Base-by-base conservation (phyloP, 2,329 filamentous ascomycete genomes). In the Sporothrix luriei region DNA sequence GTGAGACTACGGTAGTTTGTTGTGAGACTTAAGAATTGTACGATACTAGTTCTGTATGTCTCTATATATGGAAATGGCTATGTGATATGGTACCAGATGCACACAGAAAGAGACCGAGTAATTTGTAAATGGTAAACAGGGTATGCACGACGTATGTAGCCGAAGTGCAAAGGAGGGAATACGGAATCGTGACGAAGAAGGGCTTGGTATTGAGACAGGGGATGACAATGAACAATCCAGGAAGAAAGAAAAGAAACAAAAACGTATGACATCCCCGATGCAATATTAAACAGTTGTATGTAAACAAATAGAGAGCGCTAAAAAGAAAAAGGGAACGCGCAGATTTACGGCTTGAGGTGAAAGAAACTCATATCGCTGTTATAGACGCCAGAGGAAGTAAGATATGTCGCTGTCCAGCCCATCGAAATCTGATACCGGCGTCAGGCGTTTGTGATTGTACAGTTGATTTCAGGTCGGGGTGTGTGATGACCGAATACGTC, bases 231-330 rank as follows among this genome's bases (percentile, higher is more conserved):
- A 59, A n/a, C 29, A 16, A 43, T n/a, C 24, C 24, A 54, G 43
- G 61, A 49, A 29, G 16, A 21, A 43, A 38, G 21, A 33, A 48
- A 64, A 24, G 43, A 43, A 51, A n/a, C 24, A 55, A 29, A 55
- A 38, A 51, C 24, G 14, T 21, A 68, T 19, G 24, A 69, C 49
- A 59, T 62, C 51, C 51, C 51, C 64, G 16, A 66, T 55, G 64
- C 48, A 43, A 57, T 2, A 62, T 46, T 38, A 66, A 57, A 57
- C n/a, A 65, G 33, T 66, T 57, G 29, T 19, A 66, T 66, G 24
- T 46, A 66, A 66, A 66, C 29, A 66, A 40, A 55, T 26, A 38
- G 24, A 16, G 33, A 51, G 4, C 62, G 46, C 62, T 51, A 46
- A 51, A 65, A 65, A n/a, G n/a, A n/a, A 10, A 49, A 51, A 46